Conservation (phyloP, 192 early-diverging fungal genomes). For the Coemansia sp. region DNA sequence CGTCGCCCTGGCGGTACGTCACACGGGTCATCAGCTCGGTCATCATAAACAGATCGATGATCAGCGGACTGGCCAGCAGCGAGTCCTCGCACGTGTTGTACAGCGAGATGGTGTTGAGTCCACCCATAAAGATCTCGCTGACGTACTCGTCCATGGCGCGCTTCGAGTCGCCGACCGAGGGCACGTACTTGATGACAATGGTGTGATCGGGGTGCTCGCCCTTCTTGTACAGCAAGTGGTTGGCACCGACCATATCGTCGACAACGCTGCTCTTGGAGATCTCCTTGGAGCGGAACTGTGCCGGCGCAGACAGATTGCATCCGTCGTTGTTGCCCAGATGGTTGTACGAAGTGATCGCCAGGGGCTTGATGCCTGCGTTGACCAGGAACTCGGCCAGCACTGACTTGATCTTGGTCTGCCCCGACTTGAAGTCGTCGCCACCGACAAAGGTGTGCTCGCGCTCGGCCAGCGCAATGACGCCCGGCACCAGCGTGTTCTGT, state of each 20-base stretch:
- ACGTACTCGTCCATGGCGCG: conserved; percentile 98
- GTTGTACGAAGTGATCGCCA: conserved; percentile 96
- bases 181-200: conserved; percentile 99
- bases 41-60: conserved; percentile 93
- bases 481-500: conserved; percentile 99
- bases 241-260: conserved; percentile 98
- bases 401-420: conserved; percentile 99
- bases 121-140: conserved; percentile 99
- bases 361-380: conserved; percentile 97
- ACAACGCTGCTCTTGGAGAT: conserved; percentile 99
- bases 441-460: conserved; percentile 88
- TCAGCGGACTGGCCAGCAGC: conserved; percentile 93
- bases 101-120: conserved; percentile 92
- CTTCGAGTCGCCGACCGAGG: conserved; percentile 95
- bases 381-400: conserved; percentile 98
- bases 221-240: conserved; percentile 86
- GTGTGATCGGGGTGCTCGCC: conserved; percentile 77
- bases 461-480: conserved; percentile 86
- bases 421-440: conserved; percentile 99
- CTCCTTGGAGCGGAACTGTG: conserved; percentile 99
- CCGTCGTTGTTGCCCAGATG: conserved; percentile 99
- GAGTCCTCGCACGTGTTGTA: conserved; percentile 99
- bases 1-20: conserved; percentile 63
- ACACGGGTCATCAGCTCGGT: conserved; percentile 98
- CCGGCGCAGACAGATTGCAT: conserved; percentile 92